These are phyloP conservation scores for Ceratopteris richardii DNA, from an alignment of 75 land plant genomes.

Conservation along the genomic window DNA sequence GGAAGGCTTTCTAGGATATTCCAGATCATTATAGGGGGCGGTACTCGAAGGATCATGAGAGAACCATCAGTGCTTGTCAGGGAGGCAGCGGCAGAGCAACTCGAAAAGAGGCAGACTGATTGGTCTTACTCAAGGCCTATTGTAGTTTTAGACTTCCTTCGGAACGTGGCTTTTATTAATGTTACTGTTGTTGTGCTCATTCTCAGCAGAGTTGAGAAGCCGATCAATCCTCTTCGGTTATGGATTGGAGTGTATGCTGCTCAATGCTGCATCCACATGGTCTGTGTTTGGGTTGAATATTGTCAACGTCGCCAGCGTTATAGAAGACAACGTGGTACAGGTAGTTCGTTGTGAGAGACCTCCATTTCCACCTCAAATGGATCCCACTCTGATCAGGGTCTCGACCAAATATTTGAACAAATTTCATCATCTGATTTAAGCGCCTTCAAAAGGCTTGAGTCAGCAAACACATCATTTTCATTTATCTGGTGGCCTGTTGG, in stretches of 20 bases:
- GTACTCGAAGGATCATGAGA: slow-evolving; percentile 35
- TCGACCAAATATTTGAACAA: too few species aligned
- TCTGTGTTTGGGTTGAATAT: slow-evolving; percentile 50
- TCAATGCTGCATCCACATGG: slow-evolving; percentile 59
- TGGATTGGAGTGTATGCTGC: slow-evolving; percentile 56
- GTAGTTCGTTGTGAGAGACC: too few species aligned
- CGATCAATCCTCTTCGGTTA: slow-evolving; percentile 42
- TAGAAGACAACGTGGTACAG: too few species aligned
- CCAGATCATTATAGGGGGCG: background rate
- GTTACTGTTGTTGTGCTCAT: slow-evolving; percentile 37
- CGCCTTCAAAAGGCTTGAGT: too few species aligned
- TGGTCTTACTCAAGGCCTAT: slow-evolving; percentile 84
- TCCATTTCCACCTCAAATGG: too few species aligned
- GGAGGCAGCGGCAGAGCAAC: slow-evolving; percentile 60
- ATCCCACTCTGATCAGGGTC: too few species aligned
- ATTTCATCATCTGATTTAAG: too few species aligned
- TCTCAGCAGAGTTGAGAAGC: slow-evolving; percentile 27
- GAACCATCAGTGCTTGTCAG: slow-evolving; percentile 54
- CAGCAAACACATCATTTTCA: too few species aligned
- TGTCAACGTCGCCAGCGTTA: slow-evolving; percentile 20
- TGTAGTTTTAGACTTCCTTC: slow-evolving; percentile 50
- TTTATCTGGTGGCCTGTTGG: too few species aligned
- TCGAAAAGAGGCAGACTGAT: slow-evolving; percentile 62
- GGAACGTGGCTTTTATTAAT: slow-evolving; percentile 45
- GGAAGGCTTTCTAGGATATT: background rate